These are phyloP conservation scores for Aspergillus awamori DNA, from an alignment of 2,329 filamentous ascomycete species.

Conservation along the genomic window DNA sequence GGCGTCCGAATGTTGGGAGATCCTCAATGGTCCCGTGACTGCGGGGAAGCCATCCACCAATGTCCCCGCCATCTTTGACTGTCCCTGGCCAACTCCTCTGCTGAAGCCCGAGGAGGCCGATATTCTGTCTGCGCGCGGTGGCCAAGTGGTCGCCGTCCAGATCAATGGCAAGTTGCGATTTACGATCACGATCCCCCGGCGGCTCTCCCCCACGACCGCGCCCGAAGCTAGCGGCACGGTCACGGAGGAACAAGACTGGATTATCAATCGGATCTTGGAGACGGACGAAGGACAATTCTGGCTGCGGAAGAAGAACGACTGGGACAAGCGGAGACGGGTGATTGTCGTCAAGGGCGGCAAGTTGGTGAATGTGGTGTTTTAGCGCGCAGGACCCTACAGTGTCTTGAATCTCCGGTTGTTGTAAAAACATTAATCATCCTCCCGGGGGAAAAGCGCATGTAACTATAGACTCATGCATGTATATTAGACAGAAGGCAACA, in stretches of 20 bases:
- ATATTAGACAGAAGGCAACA: constrained; percentile 1
- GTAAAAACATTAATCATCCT: constrained; percentile 5
- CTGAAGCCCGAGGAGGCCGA: constrained; percentile 42
- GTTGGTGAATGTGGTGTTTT: constrained; percentile 73
- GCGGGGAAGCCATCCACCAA: background rate
- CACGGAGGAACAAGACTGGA: constrained; percentile 58
- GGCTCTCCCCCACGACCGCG: constrained; percentile 43
- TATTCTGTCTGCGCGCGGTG: constrained; percentile 55
- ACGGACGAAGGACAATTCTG: constrained; percentile 63
- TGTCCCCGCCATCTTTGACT: constrained; percentile 46
- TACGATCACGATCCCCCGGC: constrained; percentile 64
- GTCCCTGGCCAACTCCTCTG: constrained; percentile 60
- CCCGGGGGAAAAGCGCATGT: background rate
- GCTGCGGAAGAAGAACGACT: constrained; percentile 55
- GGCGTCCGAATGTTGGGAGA: constrained; percentile 77
- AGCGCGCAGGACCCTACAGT: constrained; percentile 15
- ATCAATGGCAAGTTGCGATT: constrained; percentile 78
- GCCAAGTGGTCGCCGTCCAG: constrained; percentile 64
- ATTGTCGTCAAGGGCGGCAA: constrained; percentile 69
- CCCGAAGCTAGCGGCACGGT: constrained; percentile 16
- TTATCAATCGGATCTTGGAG: constrained; percentile 63
- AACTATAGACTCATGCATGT: constrained; percentile 9
- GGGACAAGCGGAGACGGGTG: constrained; percentile 61
- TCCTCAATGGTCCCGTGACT: constrained; percentile 49
- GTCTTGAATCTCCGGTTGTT: background rate